Evolutionary conservation across 1,284 basidiomycete species (phyloP).

Genomic region (Leccinum pallidistipes): DNA sequence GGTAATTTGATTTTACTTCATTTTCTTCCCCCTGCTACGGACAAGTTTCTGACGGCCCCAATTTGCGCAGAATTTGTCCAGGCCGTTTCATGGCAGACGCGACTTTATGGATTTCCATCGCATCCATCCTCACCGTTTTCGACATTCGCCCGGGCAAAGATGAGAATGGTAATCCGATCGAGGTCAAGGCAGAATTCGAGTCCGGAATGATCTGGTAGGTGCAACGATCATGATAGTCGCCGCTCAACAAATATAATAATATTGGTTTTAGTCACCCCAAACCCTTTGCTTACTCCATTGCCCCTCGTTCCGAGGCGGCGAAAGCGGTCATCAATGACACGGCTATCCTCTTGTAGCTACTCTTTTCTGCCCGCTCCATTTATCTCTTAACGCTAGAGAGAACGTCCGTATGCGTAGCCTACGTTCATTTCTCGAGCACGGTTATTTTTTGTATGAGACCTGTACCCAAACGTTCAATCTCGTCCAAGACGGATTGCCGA

Average conservation of each 20-base stretch:
- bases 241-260: background rate
- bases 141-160: constrained; percentile 40
- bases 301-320: constrained; percentile 30
- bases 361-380: background rate
- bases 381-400: background rate
- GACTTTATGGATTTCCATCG: constrained; percentile 52
- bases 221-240: background rate
- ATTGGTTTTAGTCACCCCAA: constrained; percentile 28
- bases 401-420: background rate
- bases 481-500: constrained; percentile 64
- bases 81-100: constrained; percentile 50
- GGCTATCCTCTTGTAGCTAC: constrained; percentile 22
- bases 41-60: constrained; percentile 1
- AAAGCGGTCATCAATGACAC: constrained; percentile 31
- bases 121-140: constrained; percentile 48
- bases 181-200: constrained; percentile 39
- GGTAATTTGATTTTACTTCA: constrained; percentile 22
- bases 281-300: constrained; percentile 32
- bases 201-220: constrained; percentile 48
- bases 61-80: constrained; percentile 49
- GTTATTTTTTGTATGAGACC: constrained; percentile 63
- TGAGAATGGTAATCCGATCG: constrained; percentile 34
- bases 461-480: constrained; percentile 78
- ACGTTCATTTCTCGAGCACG: constrained; percentile 27
- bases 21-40: background rate